A percentile compares a stretch with the other conserved stretches of the same genome.
Evolutionary conservation across 1,284 basidiomycete species (phyloP).

Genomic region (Phellopilus nigrolimitatus): DNA sequence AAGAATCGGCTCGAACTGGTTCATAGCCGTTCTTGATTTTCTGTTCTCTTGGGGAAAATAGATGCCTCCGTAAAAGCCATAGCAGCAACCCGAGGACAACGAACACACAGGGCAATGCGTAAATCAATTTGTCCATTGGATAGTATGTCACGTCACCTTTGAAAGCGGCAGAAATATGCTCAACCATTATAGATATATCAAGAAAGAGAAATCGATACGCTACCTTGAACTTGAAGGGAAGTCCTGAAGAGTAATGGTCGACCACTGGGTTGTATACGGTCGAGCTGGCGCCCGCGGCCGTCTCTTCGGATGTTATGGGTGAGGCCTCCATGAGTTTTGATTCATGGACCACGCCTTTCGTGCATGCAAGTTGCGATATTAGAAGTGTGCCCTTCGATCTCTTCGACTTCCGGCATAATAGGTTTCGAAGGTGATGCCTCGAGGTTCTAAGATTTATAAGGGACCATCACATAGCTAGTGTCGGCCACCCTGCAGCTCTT

Average conservation of each 20-base stretch:
- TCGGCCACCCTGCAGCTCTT: neutral
- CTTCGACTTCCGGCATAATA: neutral
- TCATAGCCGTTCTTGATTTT: neutral
- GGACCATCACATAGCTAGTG: neutral
- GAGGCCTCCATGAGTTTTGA: conserved; percentile 1
- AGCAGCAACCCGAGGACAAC: neutral
- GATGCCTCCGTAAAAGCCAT: neutral
- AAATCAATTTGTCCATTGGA: neutral
- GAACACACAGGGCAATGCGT: neutral
- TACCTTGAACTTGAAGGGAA: too few species aligned
- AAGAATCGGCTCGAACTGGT: neutral
- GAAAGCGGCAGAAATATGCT: neutral
- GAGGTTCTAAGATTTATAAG: neutral
- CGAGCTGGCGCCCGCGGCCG: neutral
- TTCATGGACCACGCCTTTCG: neutral
- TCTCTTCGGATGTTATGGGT: neutral
- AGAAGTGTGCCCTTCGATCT: neutral
- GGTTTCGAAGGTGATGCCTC: neutral
- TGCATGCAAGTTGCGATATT: neutral
- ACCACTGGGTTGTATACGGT: neutral
- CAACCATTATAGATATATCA: too few species aligned
- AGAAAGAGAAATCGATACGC: too few species aligned
- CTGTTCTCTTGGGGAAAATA: too few species aligned
- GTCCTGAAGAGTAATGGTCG: neutral
- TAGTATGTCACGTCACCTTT: too few species aligned